A percentile compares a stretch with the other conserved stretches of the same genome.
These are phyloP conservation scores for Sarocladium brachiariae DNA, from an alignment of 2,329 filamentous ascomycete species.

Conservation along the genomic window DNA sequence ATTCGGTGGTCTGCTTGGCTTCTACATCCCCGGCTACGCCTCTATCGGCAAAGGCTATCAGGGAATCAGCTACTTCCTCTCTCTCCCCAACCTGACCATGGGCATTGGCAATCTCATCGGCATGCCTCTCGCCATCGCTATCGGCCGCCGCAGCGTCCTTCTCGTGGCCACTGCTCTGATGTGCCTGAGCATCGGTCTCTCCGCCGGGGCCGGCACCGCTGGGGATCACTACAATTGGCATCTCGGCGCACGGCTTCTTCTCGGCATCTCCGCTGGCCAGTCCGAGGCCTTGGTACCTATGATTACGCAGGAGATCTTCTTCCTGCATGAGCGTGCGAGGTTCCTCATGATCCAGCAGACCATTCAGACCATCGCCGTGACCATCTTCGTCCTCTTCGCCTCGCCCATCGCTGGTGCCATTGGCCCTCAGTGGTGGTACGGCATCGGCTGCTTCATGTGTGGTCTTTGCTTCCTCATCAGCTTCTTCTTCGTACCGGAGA, in stretches of 20 bases:
- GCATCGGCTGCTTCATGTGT: slow-evolving; percentile 28
- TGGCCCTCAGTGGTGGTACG: slow-evolving; percentile 35
- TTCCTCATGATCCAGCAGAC: slow-evolving; percentile 35
- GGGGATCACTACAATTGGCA: slow-evolving; percentile 27
- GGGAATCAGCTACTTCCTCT: background rate
- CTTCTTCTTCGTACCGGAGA: slow-evolving; percentile 34
- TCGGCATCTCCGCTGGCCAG: slow-evolving; percentile 33
- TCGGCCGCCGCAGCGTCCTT: slow-evolving; percentile 27
- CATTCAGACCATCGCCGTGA: slow-evolving; percentile 30
- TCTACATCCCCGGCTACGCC: background rate
- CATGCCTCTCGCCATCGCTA: slow-evolving; percentile 28
- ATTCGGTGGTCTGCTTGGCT: background rate
- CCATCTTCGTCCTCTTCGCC: slow-evolving; percentile 31
- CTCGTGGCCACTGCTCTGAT: slow-evolving; percentile 23
- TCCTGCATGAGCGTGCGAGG: slow-evolving; percentile 34
- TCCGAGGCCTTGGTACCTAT: slow-evolving; percentile 35
- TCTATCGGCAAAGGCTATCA: background rate
- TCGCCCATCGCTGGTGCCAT: slow-evolving; percentile 34
- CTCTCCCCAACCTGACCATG: slow-evolving; percentile 10
- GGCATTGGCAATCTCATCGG: slow-evolving; percentile 23
- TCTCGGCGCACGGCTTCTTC: slow-evolving; percentile 28
- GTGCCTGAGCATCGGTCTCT: slow-evolving; percentile 22
- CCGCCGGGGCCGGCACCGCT: slow-evolving; percentile 7
- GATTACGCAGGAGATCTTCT: slow-evolving; percentile 35
- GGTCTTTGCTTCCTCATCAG: slow-evolving; percentile 27